Base-by-base conservation (phyloP, 306 rosid genomes). In the Betula pendula region DNA sequence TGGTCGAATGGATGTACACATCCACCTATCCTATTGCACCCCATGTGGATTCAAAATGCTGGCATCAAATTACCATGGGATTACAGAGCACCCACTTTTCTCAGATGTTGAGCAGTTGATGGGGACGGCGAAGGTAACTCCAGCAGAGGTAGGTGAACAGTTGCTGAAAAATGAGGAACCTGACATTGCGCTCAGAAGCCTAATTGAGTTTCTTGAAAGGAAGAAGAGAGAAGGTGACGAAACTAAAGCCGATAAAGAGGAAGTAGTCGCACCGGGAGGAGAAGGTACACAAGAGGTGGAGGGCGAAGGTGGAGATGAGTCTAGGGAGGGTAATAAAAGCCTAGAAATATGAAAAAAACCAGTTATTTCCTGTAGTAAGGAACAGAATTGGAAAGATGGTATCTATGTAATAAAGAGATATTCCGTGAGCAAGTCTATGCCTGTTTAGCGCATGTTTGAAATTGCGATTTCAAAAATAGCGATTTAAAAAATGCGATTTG, bases 1-100 rank as follows among this genome's bases (percentile, higher is more conserved):
- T 0, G 85, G 85, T 5, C 85, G 85, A 27, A 82, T 82, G 82
- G 85, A 82, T 38, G 63, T 82, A 70, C 82, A 82, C 68, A 50
- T 82, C 68, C 82, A 77, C 81, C 19, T 82, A 75, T 72, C 82
- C 2, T 73, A 43, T 42, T 82, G 85, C 82, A 77, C 77, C 6
- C 74, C 51, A 4, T 45, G 66, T 1, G 82, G 85, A 35, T 82
- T 77, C 73, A 73, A 70, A 74, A 55, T 38, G 10, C 70, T 82
- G 8, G 85, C 85, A 0, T 27, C 42, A 33, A 82, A 56, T 65
- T 77, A 73, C 44, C 75, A 68, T 44, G 72, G 56, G 5, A 58
- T 78, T 8, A 22, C 70, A 5, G 81, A 76, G 15, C 85, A 81
- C 78, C 17, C 24, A 22, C 78, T 76, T 33, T 80, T 80, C 60